Evolutionary conservation across 1,284 basidiomycete genomes (phyloP).

Genomic region (Naganishia sp.): DNA sequence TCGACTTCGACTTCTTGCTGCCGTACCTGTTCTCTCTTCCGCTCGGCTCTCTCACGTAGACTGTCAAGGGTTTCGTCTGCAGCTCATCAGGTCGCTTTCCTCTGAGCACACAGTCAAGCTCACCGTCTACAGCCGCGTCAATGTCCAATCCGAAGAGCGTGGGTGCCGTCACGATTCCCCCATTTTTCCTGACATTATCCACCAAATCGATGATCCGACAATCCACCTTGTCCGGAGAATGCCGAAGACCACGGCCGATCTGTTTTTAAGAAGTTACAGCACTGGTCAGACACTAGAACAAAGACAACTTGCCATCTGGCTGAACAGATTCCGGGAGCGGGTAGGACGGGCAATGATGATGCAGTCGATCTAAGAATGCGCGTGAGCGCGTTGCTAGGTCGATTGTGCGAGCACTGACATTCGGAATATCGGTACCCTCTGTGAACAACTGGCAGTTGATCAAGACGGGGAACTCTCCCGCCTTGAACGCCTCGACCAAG

Average conservation of each 20-base stretch:
- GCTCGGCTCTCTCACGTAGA: not conserved
- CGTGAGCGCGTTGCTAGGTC: slow-evolving; percentile 23
- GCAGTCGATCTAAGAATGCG: slow-evolving; percentile 68
- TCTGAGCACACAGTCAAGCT: slow-evolving; percentile 2
- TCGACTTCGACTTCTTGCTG: slow-evolving; percentile 29
- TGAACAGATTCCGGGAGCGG: slow-evolving; percentile 80
- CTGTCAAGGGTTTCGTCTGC: slow-evolving; percentile 43
- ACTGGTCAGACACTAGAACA: too few relatives aligned
- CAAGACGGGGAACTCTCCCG: slow-evolving; percentile 77
- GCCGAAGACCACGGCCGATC: slow-evolving; percentile 90
- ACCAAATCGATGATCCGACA: slow-evolving; percentile 92
- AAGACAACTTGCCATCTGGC: slow-evolving; percentile 74
- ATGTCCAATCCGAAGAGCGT: slow-evolving; percentile 80
- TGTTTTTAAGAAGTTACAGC: slow-evolving; percentile 45
- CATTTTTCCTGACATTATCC: slow-evolving; percentile 69
- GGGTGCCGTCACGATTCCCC: slow-evolving; percentile 76
- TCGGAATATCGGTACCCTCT: slow-evolving; percentile 86
- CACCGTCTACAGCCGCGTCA: slow-evolving; percentile 56
- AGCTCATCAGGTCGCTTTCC: not conserved
- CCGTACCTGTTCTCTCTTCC: slow-evolving; percentile 7
- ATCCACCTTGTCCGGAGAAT: slow-evolving; percentile 80
- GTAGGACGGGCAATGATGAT: slow-evolving; percentile 84
- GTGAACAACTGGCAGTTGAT: slow-evolving; percentile 92
- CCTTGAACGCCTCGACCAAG: slow-evolving; percentile 69
- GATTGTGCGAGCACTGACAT: slow-evolving; percentile 47